Base-by-base conservation (phyloP, 2,329 filamentous ascomycete genomes). In the Ustilaginoidea virens region DNA sequence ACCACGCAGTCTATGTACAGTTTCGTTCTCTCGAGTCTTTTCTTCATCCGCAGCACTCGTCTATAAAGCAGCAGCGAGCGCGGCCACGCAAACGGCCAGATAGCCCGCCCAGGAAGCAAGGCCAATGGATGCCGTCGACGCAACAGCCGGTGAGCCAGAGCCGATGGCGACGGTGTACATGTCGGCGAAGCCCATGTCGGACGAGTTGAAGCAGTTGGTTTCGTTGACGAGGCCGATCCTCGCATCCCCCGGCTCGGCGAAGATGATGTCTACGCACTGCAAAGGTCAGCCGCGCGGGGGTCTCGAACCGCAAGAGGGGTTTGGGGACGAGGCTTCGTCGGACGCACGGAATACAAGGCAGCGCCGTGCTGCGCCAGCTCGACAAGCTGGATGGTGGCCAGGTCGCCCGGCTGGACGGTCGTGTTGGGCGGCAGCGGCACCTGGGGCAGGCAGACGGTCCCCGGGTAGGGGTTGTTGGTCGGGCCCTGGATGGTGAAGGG, bases 201-300 rank as follows among this genome's bases (percentile, higher is more conserved):
- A 74, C 34, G 76, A 81, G 60, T 96, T 96, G 63, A 78, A 85
- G 64, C 87, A 96, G 56, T 93, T 94, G 10, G 71, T 66, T 34
- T 65, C 60, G 48, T 80, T 92, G 39, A 94, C 80, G 40, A 77
- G 61, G 32, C 60, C 61, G 28, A 92, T 73, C 25, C 56, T 58
- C 22, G 54, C 37, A 47, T 92, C 78, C 43, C 72, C 59, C 15
- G 80, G 80, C 2, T 85, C 80, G 27, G 77, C 81, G 43, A 96
- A 92, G 26, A 79, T 87, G 44, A 96, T 92, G 48, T 96, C 87
- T 41, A 92, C 86, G 49, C 90, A 96, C 83, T 93, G 17, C 5
- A 10, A 5, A 20, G 23, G n/a, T n/a, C n/a, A n/a, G n/a, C n/a
- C n/a, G n/a, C n/a, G n/a, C n/a, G n/a, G n/a, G n/a, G n/a, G n/a